Evolutionary conservation across 805 yeast species (phyloP), one percentile per base, ranked within the genome.

Genomic region (Kazachstania bromeliacearum): DNA sequence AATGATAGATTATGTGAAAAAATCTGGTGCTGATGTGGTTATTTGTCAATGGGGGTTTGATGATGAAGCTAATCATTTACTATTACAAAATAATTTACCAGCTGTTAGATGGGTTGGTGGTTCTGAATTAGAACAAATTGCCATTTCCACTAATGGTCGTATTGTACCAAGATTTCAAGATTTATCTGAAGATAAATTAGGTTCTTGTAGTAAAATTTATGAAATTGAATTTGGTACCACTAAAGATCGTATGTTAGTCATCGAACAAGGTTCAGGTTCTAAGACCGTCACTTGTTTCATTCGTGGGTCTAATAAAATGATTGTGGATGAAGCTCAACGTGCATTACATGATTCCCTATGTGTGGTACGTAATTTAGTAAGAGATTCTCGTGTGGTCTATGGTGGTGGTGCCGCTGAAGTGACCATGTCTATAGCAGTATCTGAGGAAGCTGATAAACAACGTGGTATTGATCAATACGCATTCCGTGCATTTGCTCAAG

Each of bases 91-190:
- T 62, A 74, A 84, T 29, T 71, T 92, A 44, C 95, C 96, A 26
- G 97, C 97, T 17, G 92, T 92, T 28, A 78, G 99, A 67, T 92
- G 99, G 99, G 95, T 92, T 35, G 98, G 97, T 42, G 98, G 97
- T 30, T 85, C 94, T 36, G 98, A 89, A 53, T 71, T 89, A 49
- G 98, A 89, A 66, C 73, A 85, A 45, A 78, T 94, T 53, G 98
- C 98, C 24, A 89, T 92, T 60, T 96, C 97, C 32, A 94, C 99
- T 8, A 80, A 85, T 54, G 98, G 97, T 40, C 79, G 95, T 54
- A 92, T 92, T 51, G 98, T 92, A 29, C 96, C 98, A 30, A 71
- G 98, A 53, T 92, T 92, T 63, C 96, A 92, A 64, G 98, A 92
- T 60, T 70, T 92, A 50, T 62, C 82, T 4, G 58, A 74, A 1